A percentile compares a stretch with the other conserved stretches of the same genome.
phyloP scores from a whole-genome alignment of 2,329 filamentous ascomycete genomes.

The Botrytis porri region DNA sequence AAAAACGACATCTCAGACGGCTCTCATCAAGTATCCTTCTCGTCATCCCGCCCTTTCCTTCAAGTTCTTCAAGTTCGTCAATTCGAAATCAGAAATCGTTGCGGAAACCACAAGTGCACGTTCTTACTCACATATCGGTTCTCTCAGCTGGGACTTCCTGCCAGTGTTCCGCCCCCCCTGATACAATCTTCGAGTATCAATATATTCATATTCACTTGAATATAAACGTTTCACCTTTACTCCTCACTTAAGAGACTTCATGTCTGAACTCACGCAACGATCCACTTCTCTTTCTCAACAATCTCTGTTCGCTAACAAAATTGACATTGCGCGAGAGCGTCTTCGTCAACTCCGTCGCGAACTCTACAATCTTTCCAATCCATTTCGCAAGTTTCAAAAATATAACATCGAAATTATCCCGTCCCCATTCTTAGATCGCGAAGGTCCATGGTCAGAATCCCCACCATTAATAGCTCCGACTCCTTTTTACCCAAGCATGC shows the following conservation, averaged over 20 bases:
- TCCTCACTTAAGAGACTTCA: constrained; percentile 8
- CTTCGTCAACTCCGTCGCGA: constrained; percentile 27
- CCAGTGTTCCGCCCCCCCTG: background rate
- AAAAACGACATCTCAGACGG: background rate
- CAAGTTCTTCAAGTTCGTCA: background rate
- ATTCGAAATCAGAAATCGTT: background rate
- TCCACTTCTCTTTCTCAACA: constrained; percentile 21
- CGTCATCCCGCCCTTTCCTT: no score
- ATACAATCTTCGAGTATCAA: background rate
- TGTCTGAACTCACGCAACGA: constrained; percentile 23
- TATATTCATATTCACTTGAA: constrained; percentile 5
- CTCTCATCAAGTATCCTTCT: background rate
- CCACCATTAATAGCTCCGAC: background rate
- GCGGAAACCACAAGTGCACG: background rate
- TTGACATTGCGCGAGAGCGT: constrained; percentile 23
- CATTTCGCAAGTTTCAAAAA: constrained; percentile 25
- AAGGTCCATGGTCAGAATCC: constrained; percentile 19
- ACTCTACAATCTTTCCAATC: constrained; percentile 21
- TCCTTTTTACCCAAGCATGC: constrained; percentile 1
- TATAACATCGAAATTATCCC: constrained; percentile 19
- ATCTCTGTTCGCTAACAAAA: constrained; percentile 19
- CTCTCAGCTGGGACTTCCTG: background rate
- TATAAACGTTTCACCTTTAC: constrained; percentile 8
- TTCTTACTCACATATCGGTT: background rate
- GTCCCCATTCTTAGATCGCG: constrained; percentile 23